These are phyloP conservation scores for Neofusicoccum kwambonambiense DNA, from an alignment of 2,329 filamentous ascomycete genomes.

Conservation along the genomic window DNA sequence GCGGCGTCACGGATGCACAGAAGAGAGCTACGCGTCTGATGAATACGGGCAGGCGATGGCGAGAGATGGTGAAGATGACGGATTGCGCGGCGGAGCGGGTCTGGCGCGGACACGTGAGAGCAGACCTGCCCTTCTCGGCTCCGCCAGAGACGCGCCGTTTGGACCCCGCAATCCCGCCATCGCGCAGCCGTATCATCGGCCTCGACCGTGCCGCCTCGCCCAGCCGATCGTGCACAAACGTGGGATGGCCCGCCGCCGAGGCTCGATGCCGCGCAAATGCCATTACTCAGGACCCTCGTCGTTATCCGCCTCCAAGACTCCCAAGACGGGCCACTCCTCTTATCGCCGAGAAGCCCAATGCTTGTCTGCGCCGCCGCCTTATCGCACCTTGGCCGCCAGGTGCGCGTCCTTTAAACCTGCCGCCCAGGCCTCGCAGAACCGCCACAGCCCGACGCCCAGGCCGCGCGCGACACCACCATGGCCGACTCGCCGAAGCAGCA, in stretches of 20 bases:
- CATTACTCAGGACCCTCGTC: background rate
- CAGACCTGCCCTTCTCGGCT: background rate
- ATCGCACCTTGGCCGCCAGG: background rate
- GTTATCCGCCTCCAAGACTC: background rate
- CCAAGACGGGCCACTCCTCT: background rate
- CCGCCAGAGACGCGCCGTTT: background rate
- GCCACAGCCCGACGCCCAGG: background rate
- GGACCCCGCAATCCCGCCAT: background rate
- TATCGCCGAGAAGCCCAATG: conserved; percentile 10
- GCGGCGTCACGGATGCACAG: too few relatives aligned
- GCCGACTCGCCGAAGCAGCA: background rate
- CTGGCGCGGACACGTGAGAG: background rate
- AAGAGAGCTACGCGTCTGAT: too few relatives aligned
- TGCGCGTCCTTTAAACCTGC: background rate
- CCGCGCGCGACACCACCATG: background rate
- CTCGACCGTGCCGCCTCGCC: too few relatives aligned
- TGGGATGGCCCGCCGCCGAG: background rate
- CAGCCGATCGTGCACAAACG: background rate
- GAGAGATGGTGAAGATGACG: too few relatives aligned
- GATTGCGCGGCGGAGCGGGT: background rate
- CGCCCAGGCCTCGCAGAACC: background rate
- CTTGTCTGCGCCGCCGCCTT: background rate
- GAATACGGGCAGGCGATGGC: too few relatives aligned
- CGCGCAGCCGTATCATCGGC: background rate
- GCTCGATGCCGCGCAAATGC: background rate